phyloP scores from a whole-genome alignment of 2,329 filamentous ascomycete genomes.

The Colletotrichum sp. region DNA sequence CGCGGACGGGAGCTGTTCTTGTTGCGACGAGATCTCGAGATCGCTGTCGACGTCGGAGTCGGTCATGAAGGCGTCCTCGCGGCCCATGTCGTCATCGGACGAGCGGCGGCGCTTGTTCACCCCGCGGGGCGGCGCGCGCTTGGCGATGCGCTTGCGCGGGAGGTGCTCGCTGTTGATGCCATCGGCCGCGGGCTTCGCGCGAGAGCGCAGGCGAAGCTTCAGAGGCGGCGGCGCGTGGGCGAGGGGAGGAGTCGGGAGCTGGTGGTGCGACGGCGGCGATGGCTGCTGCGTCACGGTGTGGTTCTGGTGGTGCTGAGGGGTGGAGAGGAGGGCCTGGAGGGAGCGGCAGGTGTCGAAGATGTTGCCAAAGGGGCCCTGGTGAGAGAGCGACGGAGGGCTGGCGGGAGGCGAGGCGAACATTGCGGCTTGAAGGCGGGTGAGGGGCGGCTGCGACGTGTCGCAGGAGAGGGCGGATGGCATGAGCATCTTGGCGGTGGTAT shows the following conservation, averaged over 20 bases:
- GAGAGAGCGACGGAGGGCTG: constrained; percentile 54
- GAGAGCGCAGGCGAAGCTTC: constrained; percentile 61
- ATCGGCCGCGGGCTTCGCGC: constrained; percentile 35
- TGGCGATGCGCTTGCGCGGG: constrained; percentile 54
- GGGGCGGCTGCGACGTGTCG: constrained; percentile 56
- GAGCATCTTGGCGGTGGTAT: constrained; percentile 49
- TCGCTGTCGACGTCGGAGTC: constrained; percentile 40
- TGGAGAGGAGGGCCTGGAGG: constrained; percentile 62
- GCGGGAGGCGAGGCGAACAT: constrained; percentile 66
- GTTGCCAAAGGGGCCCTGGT: constrained; percentile 54
- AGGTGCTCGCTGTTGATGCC: constrained; percentile 33
- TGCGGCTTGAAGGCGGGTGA: constrained; percentile 50
- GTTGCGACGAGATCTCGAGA: constrained; percentile 33
- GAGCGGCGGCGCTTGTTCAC: constrained; percentile 59
- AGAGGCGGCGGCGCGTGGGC: constrained; percentile 54
- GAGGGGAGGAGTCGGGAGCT: constrained; percentile 62
- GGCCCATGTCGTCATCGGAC: constrained; percentile 50
- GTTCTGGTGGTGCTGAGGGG: constrained; percentile 34
- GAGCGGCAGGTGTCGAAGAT: constrained; percentile 66
- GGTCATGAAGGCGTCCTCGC: constrained; percentile 35
- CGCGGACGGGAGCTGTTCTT: constrained; percentile 27
- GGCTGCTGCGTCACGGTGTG: constrained; percentile 37
- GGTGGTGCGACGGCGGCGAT: constrained; percentile 41
- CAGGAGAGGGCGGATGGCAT: constrained; percentile 64
- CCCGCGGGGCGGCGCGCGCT: constrained; percentile 53